phyloP scores from a whole-genome alignment of 169 alveolate species.

The Miamiensis avidus region DNA sequence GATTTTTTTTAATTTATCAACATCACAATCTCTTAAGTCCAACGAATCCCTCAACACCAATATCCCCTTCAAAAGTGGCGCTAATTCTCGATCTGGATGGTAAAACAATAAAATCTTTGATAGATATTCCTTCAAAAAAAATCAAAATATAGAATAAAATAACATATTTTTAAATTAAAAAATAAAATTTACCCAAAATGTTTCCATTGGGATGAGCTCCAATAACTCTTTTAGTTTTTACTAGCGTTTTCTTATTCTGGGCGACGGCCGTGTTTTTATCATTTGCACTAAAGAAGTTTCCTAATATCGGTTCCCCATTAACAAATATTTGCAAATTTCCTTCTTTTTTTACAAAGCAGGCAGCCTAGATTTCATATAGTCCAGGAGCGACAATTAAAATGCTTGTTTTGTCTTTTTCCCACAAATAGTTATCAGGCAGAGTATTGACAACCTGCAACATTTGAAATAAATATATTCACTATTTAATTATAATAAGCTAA shows the following conservation, averaged over 20 bases:
- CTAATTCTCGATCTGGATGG: conserved; percentile 86
- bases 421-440: conserved; percentile 81
- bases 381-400: conserved; percentile 81
- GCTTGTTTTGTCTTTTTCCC: conserved; percentile 79
- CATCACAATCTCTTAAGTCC: conserved; percentile 72
- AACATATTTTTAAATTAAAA: not conserved
- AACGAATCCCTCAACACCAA: conserved; percentile 80
- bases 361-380: conserved; percentile 77
- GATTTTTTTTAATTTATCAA: not conserved
- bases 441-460: conserved; percentile 64
- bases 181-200: conserved; percentile 13
- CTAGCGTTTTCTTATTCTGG: conserved; percentile 45
- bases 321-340: conserved; percentile 80
- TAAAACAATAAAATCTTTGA: conserved; percentile 73
- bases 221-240: not conserved
- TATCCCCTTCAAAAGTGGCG: conserved; percentile 77
- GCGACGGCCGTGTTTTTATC: conserved; percentile 14
- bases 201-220: conserved; percentile 2
- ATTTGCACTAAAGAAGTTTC: conserved; percentile 58
- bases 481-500: too few relatives aligned
- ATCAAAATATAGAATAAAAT: not conserved
- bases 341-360: conserved; percentile 81
- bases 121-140: conserved; percentile 44
- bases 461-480: too few relatives aligned
- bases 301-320: conserved; percentile 82